Evolutionary conservation across 345 rosid species (phyloP).

Genomic region (Rubroshorea leprosula): DNA sequence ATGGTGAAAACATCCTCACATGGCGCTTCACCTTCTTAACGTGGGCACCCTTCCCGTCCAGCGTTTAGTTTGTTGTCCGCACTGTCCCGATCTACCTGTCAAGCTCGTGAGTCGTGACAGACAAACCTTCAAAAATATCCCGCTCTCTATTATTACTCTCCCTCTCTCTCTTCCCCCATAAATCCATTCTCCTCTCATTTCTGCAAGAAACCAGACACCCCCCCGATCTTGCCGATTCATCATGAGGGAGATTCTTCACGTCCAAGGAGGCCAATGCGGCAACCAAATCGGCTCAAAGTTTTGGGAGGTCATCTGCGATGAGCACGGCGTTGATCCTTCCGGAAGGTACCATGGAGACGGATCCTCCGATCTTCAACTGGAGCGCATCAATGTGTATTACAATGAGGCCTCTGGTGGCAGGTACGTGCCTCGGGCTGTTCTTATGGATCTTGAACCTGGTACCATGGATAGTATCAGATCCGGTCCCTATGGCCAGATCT

Average conservation of each 20-base stretch:
- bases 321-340: conserved; percentile 85
- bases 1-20: neutral
- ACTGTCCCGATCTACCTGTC: conserved; percentile 17
- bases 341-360: conserved; percentile 62
- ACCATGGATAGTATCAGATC: conserved; percentile 98
- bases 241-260: conserved; percentile 95
- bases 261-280: conserved; percentile 98
- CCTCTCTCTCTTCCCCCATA: neutral
- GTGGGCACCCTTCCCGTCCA: conserved; percentile 17
- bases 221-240: neutral
- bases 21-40: conserved; percentile 14
- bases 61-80: conserved; percentile 15
- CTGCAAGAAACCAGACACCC: neutral
- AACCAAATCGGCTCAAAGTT: conserved; percentile 98
- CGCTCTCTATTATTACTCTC: conserved; percentile 20
- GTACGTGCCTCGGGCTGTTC: conserved; percentile 92
- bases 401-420: conserved; percentile 91
- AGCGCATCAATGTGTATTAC: conserved; percentile 88
- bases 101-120: conserved; percentile 12
- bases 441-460: conserved; percentile 99
- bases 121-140: conserved; percentile 23
- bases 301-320: conserved; percentile 98
- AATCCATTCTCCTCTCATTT: neutral
- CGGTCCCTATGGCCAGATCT: conserved; percentile 33
- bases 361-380: conserved; percentile 64